Base-by-base conservation (phyloP, 1,139 yeast species). In the Debaryomyces nepalensis region DNA sequence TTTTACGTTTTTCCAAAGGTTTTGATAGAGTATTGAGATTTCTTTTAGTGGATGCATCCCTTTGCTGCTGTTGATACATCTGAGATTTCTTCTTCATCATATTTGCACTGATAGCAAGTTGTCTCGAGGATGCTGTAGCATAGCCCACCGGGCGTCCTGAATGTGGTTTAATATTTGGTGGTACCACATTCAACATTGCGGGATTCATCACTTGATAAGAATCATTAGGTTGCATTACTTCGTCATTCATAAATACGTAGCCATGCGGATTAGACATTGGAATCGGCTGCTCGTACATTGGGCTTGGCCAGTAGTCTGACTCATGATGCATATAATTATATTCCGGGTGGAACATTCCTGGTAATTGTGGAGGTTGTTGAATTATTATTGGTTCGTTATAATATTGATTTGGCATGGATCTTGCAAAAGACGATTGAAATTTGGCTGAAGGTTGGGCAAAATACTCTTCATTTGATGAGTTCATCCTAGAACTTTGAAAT, bases 41-140 rank as follows among this genome's bases (percentile, higher is more conserved):
- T 38, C 34, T 45, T 38, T 21, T 44, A 31, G 37, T 14, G 23
- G 44, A 37, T 34, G 52, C 48, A 20, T 34, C 39, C 23, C 44
- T 33, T n/a, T 36, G 41, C 24, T 39, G 44, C 16, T 41, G 49
- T 27, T 50, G 59, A 33, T 47, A 44, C 46, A 55, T 40, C 38
- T 58, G 64, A 24, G 59, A 49, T 40, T 61, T 57, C 45, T 61
- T 61, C 43, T 57, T 52, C 61, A 60, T 53, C 63, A 63, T 54
- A 29, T 57, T 52, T 7, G 60, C 53, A 24, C 63, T 59, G 7
- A 51, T 52, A 22, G 57, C 59, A 38, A 58, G 63, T 39, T 60
- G 65, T 20, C 65, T 48, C 4, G 50, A 27, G 14, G 59, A 53
- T n/a, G 58, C 43, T 11, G 40, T 37, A 8, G 47, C 26, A 27